These are phyloP conservation scores for Odonthalia washingtoniensis DNA, from an alignment of 31 red algal species.

Conservation along the genomic window DNA sequence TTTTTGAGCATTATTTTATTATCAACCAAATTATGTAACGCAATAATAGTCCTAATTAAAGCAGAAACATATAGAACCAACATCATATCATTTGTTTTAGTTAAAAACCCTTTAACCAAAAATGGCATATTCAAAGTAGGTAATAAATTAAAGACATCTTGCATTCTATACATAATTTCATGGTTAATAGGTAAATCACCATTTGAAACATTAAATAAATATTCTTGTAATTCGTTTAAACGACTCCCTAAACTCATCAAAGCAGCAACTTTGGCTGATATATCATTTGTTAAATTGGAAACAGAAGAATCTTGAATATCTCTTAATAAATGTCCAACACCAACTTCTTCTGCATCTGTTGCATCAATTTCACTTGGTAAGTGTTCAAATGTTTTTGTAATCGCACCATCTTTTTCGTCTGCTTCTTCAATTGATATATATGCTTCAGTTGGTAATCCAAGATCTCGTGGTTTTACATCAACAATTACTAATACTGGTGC, in stretches of 20 bases:
- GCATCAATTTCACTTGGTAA: slow-evolving; percentile 89
- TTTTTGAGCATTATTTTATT: slow-evolving; percentile 92
- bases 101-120: slow-evolving; percentile 74
- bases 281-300: slow-evolving; percentile 82
- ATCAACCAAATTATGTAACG: slow-evolving; percentile 88
- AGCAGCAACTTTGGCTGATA: slow-evolving; percentile 83
- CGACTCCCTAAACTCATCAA: slow-evolving; percentile 77
- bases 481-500: slow-evolving; percentile 92
- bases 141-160: slow-evolving; percentile 91
- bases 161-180: slow-evolving; percentile 95
- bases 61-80: slow-evolving; percentile 90
- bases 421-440: slow-evolving; percentile 90
- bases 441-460: slow-evolving; percentile 94
- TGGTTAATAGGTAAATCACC: slow-evolving; percentile 86
- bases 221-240: slow-evolving; percentile 72
- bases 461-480: slow-evolving; percentile 91
- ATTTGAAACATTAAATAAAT: slow-evolving; percentile 74
- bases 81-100: slow-evolving; percentile 93
- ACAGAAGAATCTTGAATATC: slow-evolving; percentile 88
- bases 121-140: slow-evolving; percentile 68
- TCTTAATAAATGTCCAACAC: slow-evolving; percentile 92
- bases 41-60: slow-evolving; percentile 83
- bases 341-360: slow-evolving; percentile 95
- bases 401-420: slow-evolving; percentile 77
- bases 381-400: slow-evolving; percentile 83